phyloP scores from a whole-genome alignment of 768 basidiomycete genomes.

The Thelephora ganbajun region DNA sequence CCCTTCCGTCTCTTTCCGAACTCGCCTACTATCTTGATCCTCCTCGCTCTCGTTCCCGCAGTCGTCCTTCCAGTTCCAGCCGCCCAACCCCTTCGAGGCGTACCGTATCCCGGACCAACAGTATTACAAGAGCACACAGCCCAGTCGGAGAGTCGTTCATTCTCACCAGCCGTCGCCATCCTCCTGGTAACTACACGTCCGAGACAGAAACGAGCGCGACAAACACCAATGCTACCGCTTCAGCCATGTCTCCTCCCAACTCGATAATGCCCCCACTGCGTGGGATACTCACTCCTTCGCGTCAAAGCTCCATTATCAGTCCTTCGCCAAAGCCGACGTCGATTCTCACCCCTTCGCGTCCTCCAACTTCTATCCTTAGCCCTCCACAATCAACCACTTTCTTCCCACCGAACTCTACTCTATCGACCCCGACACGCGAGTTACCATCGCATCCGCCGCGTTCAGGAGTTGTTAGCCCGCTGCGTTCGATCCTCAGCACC shows the following conservation, averaged over 20 bases:
- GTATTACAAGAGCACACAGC: not conserved
- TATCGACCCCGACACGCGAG: no score
- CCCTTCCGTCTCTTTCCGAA: slow-evolving; percentile 10
- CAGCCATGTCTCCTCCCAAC: not conserved
- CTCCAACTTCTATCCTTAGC: no score
- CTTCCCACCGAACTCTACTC: no score
- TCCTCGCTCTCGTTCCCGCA: slow-evolving; percentile 9
- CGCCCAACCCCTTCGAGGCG: slow-evolving; percentile 1
- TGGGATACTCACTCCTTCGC: not conserved
- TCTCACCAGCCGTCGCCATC: not conserved
- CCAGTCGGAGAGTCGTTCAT: not conserved
- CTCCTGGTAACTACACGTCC: not conserved
- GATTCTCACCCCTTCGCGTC: no score
- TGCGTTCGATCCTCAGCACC: no score
- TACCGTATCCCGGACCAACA: slow-evolving; percentile 3
- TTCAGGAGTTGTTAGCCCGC: no score
- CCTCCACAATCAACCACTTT: no score
- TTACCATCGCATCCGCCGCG: no score
- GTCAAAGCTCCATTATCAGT: no score
- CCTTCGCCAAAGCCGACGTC: no score
- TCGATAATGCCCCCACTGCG: not conserved
- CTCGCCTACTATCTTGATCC: slow-evolving; percentile 4
- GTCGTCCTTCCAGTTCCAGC: slow-evolving; percentile 3
- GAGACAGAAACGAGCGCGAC: not conserved
- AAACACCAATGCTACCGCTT: not conserved